Evolutionary conservation across 23 red algal species (phyloP).

Genomic region (Cyanidium caldarium): DNA sequence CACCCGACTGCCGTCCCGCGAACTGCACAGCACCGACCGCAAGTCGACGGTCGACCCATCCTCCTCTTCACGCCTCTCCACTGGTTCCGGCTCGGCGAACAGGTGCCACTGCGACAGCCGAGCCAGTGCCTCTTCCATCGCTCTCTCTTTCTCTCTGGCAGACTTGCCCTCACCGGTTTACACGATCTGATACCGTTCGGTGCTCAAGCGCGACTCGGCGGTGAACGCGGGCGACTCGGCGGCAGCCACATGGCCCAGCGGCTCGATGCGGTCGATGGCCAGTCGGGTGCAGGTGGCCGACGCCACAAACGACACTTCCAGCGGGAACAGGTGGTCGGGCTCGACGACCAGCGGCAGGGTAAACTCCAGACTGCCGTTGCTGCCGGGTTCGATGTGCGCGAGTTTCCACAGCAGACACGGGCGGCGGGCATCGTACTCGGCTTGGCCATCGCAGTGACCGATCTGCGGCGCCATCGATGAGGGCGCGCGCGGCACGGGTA

Average conservation of each 20-base stretch:
- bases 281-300: not conserved
- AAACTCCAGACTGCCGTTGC: not conserved
- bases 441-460: not conserved
- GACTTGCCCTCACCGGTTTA: too few species aligned
- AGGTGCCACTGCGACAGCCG: too few species aligned
- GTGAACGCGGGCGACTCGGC: not conserved
- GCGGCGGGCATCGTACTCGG: not conserved
- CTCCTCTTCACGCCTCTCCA: too few species aligned
- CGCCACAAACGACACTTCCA: not conserved
- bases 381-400: not conserved
- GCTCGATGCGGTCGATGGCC: not conserved
- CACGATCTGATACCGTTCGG: not conserved
- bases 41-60: too few species aligned
- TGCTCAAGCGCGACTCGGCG: not conserved
- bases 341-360: not conserved
- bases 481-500: constrained; percentile 27
- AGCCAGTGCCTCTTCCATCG: too few species aligned
- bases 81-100: too few species aligned
- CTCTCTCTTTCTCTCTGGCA: too few species aligned
- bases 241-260: too few species aligned
- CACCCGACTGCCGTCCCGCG: too few species aligned
- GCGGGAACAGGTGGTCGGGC: not conserved
- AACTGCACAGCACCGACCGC: too few species aligned
- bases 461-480: not conserved
- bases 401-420: not conserved